Conservation (phyloP, 352 stramenopile genomes). For the Phytophthora melonis region DNA sequence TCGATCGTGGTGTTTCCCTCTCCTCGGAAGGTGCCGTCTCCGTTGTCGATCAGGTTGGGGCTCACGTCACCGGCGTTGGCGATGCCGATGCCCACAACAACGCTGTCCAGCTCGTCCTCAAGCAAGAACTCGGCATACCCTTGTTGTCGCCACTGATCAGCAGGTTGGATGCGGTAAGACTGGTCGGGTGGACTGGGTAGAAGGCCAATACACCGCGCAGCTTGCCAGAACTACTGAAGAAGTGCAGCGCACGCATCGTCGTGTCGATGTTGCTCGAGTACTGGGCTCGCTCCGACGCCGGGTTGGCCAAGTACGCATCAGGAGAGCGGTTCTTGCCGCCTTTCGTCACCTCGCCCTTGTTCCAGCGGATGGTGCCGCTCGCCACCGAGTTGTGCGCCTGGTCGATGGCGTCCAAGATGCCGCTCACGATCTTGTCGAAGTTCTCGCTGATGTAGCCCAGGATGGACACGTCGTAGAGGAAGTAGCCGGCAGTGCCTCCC, state of each 20-base stretch:
- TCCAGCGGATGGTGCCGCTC: constrained; percentile 52
- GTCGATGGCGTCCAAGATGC: constrained; percentile 71
- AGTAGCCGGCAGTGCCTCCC: constrained; percentile 78
- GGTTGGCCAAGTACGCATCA: constrained; percentile 76
- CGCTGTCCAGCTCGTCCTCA: constrained; percentile 33
- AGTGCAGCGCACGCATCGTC: constrained; percentile 71
- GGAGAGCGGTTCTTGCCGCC: constrained; percentile 79
- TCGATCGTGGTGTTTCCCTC: constrained; percentile 48
- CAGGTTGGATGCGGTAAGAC: constrained; percentile 75
- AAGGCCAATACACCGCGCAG: constrained; percentile 75
- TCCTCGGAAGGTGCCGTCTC: constrained; percentile 54
- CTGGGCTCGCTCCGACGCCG: constrained; percentile 53
- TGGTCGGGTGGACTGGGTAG: constrained; percentile 82
- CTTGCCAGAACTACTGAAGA: constrained; percentile 44
- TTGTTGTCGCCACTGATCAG: constrained; percentile 89
- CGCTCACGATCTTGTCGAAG: constrained; percentile 71
- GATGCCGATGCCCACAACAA: constrained; percentile 51
- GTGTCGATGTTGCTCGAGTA: constrained; percentile 77
- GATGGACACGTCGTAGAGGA: constrained; percentile 71
- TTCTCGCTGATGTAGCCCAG: constrained; percentile 61
- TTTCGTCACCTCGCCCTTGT: constrained; percentile 42
- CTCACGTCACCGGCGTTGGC: constrained; percentile 60
- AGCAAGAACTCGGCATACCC: constrained; percentile 38
- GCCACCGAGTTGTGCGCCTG: constrained; percentile 64
- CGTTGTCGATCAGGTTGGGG: constrained; percentile 58